Evolutionary conservation across 306 rosid species (phyloP).

Genomic region (Cucurbita pepo): DNA sequence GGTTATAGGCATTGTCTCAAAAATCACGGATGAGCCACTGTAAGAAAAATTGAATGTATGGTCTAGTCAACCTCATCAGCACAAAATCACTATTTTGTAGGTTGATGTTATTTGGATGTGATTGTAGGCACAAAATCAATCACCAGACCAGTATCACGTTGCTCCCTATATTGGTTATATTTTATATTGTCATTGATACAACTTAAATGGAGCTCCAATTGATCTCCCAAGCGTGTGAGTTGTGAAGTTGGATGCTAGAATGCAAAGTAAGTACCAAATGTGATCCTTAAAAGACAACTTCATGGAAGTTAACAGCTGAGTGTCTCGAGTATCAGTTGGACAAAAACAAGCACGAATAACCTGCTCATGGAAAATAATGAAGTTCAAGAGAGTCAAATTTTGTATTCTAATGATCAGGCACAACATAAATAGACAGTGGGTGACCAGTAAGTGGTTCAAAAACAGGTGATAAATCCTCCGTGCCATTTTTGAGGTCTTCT

Average conservation of each 20-base stretch:
- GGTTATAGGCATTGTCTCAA: background rate
- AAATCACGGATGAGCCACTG: background rate
- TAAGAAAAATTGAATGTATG: background rate
- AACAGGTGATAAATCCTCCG: background rate
- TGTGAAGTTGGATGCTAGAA: background rate
- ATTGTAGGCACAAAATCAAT: background rate
- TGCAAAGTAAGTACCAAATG: background rate
- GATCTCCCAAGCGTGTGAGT: background rate
- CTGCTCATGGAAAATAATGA: background rate
- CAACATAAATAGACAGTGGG: background rate
- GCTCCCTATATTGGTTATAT: background rate
- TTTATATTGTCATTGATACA: background rate
- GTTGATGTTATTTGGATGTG: background rate
- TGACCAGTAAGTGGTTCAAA: background rate
- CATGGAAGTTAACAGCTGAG: background rate
- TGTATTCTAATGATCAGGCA: background rate
- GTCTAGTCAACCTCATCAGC: background rate
- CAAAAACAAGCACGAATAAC: background rate
- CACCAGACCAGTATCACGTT: background rate
- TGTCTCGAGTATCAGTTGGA: background rate
- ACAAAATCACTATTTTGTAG: background rate
- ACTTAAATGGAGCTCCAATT: background rate
- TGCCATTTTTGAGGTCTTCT: background rate
- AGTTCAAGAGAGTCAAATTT: background rate
- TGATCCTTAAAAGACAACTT: background rate